These are phyloP conservation scores for Candida sojae DNA, from an alignment of 1,139 yeast species.

Conservation along the genomic window DNA sequence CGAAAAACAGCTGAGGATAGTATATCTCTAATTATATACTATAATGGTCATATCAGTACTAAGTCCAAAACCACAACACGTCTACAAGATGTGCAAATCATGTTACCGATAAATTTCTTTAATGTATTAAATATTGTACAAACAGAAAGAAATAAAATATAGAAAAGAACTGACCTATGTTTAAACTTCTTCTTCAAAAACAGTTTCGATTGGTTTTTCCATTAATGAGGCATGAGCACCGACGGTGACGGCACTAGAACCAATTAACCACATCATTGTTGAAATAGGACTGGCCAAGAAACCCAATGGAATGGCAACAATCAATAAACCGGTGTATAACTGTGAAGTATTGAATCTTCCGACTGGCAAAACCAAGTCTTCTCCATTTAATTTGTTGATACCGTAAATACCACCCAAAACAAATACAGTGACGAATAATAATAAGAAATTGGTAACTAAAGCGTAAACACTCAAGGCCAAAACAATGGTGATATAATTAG, in stretches of 20 bases:
- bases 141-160: not conserved
- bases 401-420: slow-evolving; percentile 74
- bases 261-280: slow-evolving; percentile 94
- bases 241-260: slow-evolving; percentile 87
- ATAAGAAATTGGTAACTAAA: slow-evolving; percentile 77
- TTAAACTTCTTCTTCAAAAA: slow-evolving; percentile 80
- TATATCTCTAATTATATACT: no score
- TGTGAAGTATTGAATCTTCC: slow-evolving; percentile 76
- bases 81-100: not conserved
- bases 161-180: not conserved
- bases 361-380: slow-evolving; percentile 73
- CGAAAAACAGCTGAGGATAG: no score
- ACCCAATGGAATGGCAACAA: slow-evolving; percentile 83
- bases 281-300: slow-evolving; percentile 92
- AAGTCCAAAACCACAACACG: no score
- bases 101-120: not conserved
- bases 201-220: slow-evolving; percentile 98
- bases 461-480: slow-evolving; percentile 59
- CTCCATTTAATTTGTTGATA: slow-evolving; percentile 76
- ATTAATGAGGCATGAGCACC: slow-evolving; percentile 89
- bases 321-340: slow-evolving; percentile 81
- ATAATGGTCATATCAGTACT: no score
- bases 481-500: slow-evolving; percentile 80
- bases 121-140: not conserved
- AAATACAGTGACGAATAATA: slow-evolving; percentile 77